Base-by-base conservation (phyloP, 768 basidiomycete genomes). In the Boletus eberwhitei region DNA sequence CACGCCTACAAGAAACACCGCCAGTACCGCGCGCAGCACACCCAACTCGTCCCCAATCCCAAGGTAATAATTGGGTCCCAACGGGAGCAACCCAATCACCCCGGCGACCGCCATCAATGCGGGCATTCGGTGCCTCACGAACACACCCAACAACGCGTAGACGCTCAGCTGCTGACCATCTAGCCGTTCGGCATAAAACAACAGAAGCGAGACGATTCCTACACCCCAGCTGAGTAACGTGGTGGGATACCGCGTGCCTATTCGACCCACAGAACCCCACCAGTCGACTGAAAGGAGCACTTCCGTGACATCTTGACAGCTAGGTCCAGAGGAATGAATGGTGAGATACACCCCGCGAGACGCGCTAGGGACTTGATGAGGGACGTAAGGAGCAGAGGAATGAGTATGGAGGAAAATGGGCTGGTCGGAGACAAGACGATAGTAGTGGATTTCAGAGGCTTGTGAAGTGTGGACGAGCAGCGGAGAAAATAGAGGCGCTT, bases 201-300 rank as follows among this genome's bases (percentile, higher is more conserved):
- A 51, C 0, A 86, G 62, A 16, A 89, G 59, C 5, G 80, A 75
- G 2, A 84, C 80, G n/a, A 91, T 70, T 5, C 88, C 92, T 2
- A 87, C 73, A 3, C 84, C 77, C 88, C 94, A 97, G 26, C 80
- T 79, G 4, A 86, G 74, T 0, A 90, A 62, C 2, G 85, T 84
- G 32, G 83, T 86, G 44, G 87, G 80, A 72, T 92, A 98, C 22
- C 96, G 78, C 17, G 84, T 74, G 2, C 85, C 83, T 68, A 83
- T 79, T 36, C 88, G 78, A 2, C 90, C 90, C 7, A 91, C 54
- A 2, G 87, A 90, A 11, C 80, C 76, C 68, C 76, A 74, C 83
- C 85, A 84, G 65, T 94, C 90, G 8, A 96, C 64, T 14, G 72
- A 70, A n/a, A 96, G 64, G 2, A 67, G 60, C 4, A 94, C 59